A percentile compares a stretch with the other conserved stretches of the same genome.
Evolutionary conservation across 2,329 filamentous ascomycete genomes (phyloP).

Genomic region (Xylariaceae sp.): DNA sequence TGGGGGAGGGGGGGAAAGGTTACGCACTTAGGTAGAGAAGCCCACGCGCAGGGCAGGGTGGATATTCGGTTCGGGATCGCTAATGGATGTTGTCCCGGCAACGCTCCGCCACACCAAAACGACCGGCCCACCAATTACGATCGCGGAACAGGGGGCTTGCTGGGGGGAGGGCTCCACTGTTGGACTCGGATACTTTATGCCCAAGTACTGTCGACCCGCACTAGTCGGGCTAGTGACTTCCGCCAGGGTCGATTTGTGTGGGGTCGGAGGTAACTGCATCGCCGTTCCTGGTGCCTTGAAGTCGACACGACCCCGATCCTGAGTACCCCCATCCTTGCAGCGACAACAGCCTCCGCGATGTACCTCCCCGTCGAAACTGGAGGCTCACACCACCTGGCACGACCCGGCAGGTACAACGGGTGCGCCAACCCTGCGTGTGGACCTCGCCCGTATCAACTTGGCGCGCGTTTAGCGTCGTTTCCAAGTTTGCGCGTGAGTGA

Average conservation of each 20-base stretch:
- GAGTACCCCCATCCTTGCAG: too few relatives aligned
- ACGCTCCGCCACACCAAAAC: constrained; percentile 5
- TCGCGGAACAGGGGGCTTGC: not conserved
- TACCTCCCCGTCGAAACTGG: too few relatives aligned
- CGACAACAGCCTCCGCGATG: too few relatives aligned
- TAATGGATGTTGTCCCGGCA: constrained; percentile 12
- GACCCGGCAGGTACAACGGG: not conserved
- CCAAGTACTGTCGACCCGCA: too few relatives aligned
- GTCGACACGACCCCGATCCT: too few relatives aligned
- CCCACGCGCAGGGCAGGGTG: not conserved
- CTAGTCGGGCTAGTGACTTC: too few relatives aligned
- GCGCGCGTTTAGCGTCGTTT: not conserved
- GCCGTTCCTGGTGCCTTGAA: too few relatives aligned
- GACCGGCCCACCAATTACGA: not conserved
- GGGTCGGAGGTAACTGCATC: too few relatives aligned
- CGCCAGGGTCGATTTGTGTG: too few relatives aligned
- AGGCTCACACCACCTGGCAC: too few relatives aligned
- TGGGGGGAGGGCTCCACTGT: too few relatives aligned
- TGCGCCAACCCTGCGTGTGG: not conserved
- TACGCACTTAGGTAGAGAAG: not conserved
- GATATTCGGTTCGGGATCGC: constrained; percentile 9
- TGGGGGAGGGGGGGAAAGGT: not conserved
- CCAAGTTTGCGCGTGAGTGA: not conserved
- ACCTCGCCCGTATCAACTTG: not conserved
- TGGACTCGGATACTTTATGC: too few relatives aligned